Evolutionary conservation across 441 rosid genomes (phyloP).

Genomic region (Croton laevigatus): DNA sequence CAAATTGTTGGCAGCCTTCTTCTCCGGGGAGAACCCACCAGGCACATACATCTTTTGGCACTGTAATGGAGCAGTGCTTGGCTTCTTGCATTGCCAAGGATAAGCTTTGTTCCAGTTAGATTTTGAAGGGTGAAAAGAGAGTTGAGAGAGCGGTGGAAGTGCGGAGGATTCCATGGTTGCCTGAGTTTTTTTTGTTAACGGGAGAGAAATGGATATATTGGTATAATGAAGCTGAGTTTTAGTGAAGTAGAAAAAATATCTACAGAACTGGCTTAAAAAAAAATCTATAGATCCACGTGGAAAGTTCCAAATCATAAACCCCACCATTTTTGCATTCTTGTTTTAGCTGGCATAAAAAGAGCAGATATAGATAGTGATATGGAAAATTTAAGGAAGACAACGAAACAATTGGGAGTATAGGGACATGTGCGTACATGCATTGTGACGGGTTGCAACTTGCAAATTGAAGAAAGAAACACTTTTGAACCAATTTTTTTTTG

Average conservation of each 20-base stretch:
- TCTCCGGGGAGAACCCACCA: slow-evolving; percentile 82
- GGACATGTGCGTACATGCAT: too few relatives aligned
- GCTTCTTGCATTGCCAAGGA: slow-evolving; percentile 24
- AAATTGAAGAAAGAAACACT: too few relatives aligned
- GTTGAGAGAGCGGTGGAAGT: slow-evolving; percentile 34
- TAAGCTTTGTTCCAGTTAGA: slow-evolving; percentile 15
- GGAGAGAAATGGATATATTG: background rate
- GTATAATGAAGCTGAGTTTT: background rate
- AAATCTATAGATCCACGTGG: background rate
- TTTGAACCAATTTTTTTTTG: too few relatives aligned
- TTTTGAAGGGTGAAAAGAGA: slow-evolving; percentile 36
- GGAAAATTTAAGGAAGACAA: too few relatives aligned
- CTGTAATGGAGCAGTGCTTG: slow-evolving; percentile 33
- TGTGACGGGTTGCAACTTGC: too few relatives aligned
- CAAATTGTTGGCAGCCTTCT: slow-evolving; percentile 67
- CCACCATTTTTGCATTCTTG: background rate
- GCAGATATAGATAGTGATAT: background rate
- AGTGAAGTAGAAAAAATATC: background rate
- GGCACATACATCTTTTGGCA: slow-evolving; percentile 90
- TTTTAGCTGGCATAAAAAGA: background rate
- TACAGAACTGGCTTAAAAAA: background rate
- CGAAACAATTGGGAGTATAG: too few relatives aligned
- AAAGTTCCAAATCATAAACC: background rate
- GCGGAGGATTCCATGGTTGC: slow-evolving; percentile 42
- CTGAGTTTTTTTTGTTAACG: too few relatives aligned